Evolutionary conservation across 768 basidiomycete species (phyloP), one percentile per base, ranked within the genome.

Genomic region (Hydnomerulius pinastri): DNA sequence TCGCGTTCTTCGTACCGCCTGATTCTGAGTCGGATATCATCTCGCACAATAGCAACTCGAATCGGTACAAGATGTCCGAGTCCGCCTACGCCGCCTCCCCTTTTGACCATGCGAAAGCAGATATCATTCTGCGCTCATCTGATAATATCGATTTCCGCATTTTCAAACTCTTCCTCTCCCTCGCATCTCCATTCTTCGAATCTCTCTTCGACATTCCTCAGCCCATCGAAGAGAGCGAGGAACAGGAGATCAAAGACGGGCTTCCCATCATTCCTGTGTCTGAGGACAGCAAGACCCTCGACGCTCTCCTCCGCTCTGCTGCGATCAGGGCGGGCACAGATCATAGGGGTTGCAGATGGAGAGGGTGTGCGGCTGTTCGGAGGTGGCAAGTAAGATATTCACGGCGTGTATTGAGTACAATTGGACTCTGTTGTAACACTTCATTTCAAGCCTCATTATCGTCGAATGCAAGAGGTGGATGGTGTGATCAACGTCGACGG

Each of bases 321-420:
- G 29, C 90, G 85, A 67, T 78, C 81, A 4, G 80, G 80, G 13
- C 80, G 86, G 15, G 88, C 90, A 18, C 91, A 93, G 65, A 69
- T 83, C 7, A 91, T 93, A 43, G 82, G 80, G 1, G 82, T 86
- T 33, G 73, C 84, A 5, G 91, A 91, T 58, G 90, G 91, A 1
- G 90, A 92, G 59, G 91, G 91, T 43, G 87, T 92, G 24, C 74
- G 91, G 49, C 82, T 93, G 61, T 80, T 92, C 59, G 50, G 79
- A 11, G 74, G 75, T 25, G 59, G 61, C 27, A 71, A 64, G 46
- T 72, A 33, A 48, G n/a, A n/a, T 17, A n/a, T 27, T 12, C 18
- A 25, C 7, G 8, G n/a, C 36, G 46, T 28, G 28, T 29, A 18
- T 12, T 30, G 28, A 12, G 30, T 43, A 43, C 23, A 18, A 29